A percentile compares a stretch with the other conserved stretches of the same genome.
phyloP scores from a whole-genome alignment of 305 asterid genomes.

The Withania somnifera region DNA sequence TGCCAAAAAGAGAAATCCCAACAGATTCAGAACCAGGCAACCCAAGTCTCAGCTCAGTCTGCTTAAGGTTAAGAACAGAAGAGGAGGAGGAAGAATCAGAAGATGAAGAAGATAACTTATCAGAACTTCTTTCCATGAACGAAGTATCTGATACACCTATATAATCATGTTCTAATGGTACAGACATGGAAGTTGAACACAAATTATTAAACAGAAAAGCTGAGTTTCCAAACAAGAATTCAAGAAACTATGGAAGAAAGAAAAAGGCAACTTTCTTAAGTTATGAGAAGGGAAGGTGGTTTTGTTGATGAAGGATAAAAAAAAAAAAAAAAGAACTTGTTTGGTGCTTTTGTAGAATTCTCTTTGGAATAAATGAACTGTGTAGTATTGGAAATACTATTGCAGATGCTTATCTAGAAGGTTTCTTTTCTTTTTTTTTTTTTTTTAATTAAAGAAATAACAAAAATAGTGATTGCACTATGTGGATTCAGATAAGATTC shows the following conservation, averaged over 20 bases:
- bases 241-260: slow-evolving; percentile 5
- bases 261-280: not conserved
- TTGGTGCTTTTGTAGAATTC: slow-evolving; percentile 45
- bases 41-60: slow-evolving; percentile 78
- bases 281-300: slow-evolving; percentile 4
- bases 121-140: slow-evolving; percentile 27
- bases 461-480: too few relatives aligned
- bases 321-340: slow-evolving; percentile 42
- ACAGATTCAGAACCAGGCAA: slow-evolving; percentile 65
- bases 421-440: not conserved
- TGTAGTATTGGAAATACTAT: not conserved
- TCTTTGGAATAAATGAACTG: slow-evolving; percentile 1
- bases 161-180: slow-evolving; percentile 45
- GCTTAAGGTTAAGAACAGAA: slow-evolving; percentile 30
- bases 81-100: slow-evolving; percentile 1
- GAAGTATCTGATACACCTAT: slow-evolving; percentile 47
- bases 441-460: not conserved
- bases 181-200: too few relatives aligned
- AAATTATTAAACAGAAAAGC: too few relatives aligned
- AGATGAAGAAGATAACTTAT: slow-evolving; percentile 6
- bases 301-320: slow-evolving; percentile 34
- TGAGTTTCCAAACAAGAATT: not conserved
- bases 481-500: too few relatives aligned
- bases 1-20: slow-evolving; percentile 47
- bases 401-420: not conserved